Evolutionary conservation across 345 rosid species (phyloP), one percentile per base, ranked within the genome.

Genomic region (Firmiana major): DNA sequence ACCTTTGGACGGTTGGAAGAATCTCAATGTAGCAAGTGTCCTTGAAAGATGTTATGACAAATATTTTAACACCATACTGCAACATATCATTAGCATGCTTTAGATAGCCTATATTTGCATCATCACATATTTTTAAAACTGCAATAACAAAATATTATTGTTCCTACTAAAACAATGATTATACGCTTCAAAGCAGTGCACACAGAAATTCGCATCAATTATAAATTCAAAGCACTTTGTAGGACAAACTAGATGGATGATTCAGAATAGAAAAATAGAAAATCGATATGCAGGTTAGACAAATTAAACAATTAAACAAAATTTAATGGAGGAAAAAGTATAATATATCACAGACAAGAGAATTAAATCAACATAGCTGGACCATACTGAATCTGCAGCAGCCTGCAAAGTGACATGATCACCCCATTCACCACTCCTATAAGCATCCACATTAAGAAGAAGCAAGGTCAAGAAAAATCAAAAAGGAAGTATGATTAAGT

Each of bases 341-440:
- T 3, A 76, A 64, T 51, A 31, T 40, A 51, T 59, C 79, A 53
- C 57, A 63, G n/a, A 75, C 8, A 31, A 63, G 21, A 21, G 46
- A n/a, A 59, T 11, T 34, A 75, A 62, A 45, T 62, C 13, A 36
- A 53, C 9, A 53, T n/a, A 46, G 53, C 38, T 60, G 19, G 40
- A 26, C 59, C 80, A 53, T 84, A 90, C 94, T 26, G 68, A 76
- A 82, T 90, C 94, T 28, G 92, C 88, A 66, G 92, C 92, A 75
- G 94, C 94, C 80, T 90, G 94, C 87, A 90, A 77, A 21, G 94
- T 87, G 28, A 90, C 89, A 80, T 90, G 92, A 81, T 90, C 94
- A 75, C 94, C 94, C 94, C 94, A 90, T 81, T 90, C 90, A 59
- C 94, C 90, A 72, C 57, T 75, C 86, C 94, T 90, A 40, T 51